Evolutionary conservation across 768 basidiomycete species (phyloP), one percentile per base, ranked within the genome.

Genomic region (Xerocomus potaroensis): DNA sequence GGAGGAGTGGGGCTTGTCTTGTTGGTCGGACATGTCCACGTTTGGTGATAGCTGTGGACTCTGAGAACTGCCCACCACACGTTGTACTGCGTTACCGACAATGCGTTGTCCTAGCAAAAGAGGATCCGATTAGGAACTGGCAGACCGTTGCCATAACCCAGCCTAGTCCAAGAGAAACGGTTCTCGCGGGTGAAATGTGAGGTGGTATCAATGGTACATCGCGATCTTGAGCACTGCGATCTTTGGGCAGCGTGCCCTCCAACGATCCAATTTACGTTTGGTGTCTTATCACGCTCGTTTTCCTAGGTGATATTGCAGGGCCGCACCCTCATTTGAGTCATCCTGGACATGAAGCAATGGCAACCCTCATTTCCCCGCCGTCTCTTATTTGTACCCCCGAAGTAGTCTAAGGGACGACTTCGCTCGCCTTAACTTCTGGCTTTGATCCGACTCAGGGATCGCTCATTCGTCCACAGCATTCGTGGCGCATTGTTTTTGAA

Each of bases 381-480:
- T 26, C 30, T 19, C 31, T 36, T 40, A 9, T 21, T 24, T 27
- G 27, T 23, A 47, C 44, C n/a, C n/a, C n/a, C 45, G 40, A 53
- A 41, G 37, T 45, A 46, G 35, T 41, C 50, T 43, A 51, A 46
- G 44, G 50, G 44, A 52, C 39, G 33, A 33, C 38, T 48, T 46
- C 43, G 36, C 22, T 50, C 41, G 47, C 48, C 43, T 32, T 52
- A 23, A 19, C 36, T 45, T 53, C 36, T 48, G 38, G 32, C 22
- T 55, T 58, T 61, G 60, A 64, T 62, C 60, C 61, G 60, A 47
- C 30, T 57, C 51, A 61, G 59, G 51, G 58, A 61, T 44, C 21
- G 37, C 52, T 51, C 34, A 38, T 53, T 47, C 41, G 27, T 45
- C 49, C 40, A 33, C 46, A 46, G 41, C 44, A 44, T 39, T 51